These are phyloP conservation scores for Kodamaea lidongshanica DNA, from an alignment of 805 yeast species.

Conservation along the genomic window DNA sequence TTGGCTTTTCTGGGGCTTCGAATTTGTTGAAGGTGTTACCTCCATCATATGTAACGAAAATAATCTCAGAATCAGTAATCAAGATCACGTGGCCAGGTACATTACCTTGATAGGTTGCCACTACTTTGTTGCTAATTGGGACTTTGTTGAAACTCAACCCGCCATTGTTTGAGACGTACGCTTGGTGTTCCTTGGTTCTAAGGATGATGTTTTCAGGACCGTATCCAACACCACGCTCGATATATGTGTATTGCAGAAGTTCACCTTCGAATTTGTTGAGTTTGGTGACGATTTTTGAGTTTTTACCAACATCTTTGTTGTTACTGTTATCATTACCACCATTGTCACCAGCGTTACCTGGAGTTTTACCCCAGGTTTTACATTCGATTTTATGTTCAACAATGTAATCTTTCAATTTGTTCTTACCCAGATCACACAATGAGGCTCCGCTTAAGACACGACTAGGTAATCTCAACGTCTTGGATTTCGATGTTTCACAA, in stretches of 20 bases:
- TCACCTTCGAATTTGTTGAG: slow-evolving; percentile 45
- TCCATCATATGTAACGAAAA: slow-evolving; percentile 62
- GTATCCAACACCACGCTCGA: slow-evolving; percentile 41
- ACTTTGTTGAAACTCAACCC: slow-evolving; percentile 46
- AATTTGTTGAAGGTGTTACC: slow-evolving; percentile 50
- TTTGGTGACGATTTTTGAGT: slow-evolving; percentile 29
- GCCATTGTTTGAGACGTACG: slow-evolving; percentile 67
- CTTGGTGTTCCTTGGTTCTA: slow-evolving; percentile 44
- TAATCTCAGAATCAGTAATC: slow-evolving; percentile 41
- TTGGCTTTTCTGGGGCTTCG: slow-evolving; percentile 47
- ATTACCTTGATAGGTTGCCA: slow-evolving; percentile 56
- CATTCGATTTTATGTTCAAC: slow-evolving; percentile 31
- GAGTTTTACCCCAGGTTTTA: slow-evolving; percentile 15
- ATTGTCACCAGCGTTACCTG: slow-evolving; percentile 9
- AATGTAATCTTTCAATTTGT: slow-evolving; percentile 17
- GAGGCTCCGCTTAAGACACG: slow-evolving; percentile 41
- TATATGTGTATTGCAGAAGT: slow-evolving; percentile 52
- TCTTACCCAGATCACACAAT: slow-evolving; percentile 30
- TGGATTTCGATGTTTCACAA: slow-evolving; percentile 18
- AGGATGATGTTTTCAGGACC: slow-evolving; percentile 47
- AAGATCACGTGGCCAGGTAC: slow-evolving; percentile 52
- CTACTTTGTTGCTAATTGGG: slow-evolving; percentile 35
- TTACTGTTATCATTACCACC: slow-evolving; percentile 7
- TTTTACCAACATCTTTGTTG: slow-evolving; percentile 9
- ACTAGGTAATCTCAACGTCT: slow-evolving; percentile 27